These are phyloP conservation scores for Gleditsia sinensis DNA, from an alignment of 306 rosid species.

Conservation along the genomic window DNA sequence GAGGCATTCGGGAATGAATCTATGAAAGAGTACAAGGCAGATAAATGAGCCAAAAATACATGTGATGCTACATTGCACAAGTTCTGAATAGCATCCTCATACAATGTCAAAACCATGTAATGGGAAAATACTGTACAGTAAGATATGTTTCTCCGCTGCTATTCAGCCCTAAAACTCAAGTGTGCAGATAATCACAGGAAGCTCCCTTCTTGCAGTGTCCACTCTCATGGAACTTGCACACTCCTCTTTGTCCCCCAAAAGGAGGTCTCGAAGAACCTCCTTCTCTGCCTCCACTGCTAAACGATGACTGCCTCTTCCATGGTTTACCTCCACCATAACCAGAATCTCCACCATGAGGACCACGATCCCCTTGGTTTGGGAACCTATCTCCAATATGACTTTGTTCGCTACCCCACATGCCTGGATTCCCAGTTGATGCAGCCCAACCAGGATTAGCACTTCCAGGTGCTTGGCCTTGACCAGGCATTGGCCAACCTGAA, in stretches of 20 bases:
- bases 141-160: constrained; percentile 45
- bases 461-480: constrained; percentile 54
- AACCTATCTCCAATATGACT: constrained; percentile 65
- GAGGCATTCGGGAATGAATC: too few species aligned
- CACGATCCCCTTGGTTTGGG: constrained; percentile 59
- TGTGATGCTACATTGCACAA: constrained; percentile 46
- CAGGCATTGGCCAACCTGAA: constrained; percentile 65
- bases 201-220: constrained; percentile 95
- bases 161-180: constrained; percentile 45
- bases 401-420: constrained; percentile 60
- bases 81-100: constrained; percentile 45
- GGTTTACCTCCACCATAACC: constrained; percentile 69
- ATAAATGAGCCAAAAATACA: constrained; percentile 14
- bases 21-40: neutral
- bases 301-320: constrained; percentile 80
- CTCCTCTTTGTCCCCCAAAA: constrained; percentile 71
- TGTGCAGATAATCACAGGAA: constrained; percentile 79
- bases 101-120: constrained; percentile 52
- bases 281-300: constrained; percentile 64
- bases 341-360: constrained; percentile 65
- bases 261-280: constrained; percentile 76
- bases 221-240: constrained; percentile 78
- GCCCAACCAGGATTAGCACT: constrained; percentile 71
- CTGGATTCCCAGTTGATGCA: constrained; percentile 48
- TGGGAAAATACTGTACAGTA: constrained; percentile 74